These are phyloP conservation scores for Spongiforma sp. DNA, from an alignment of 1,284 basidiomycete species.

Conservation along the genomic window DNA sequence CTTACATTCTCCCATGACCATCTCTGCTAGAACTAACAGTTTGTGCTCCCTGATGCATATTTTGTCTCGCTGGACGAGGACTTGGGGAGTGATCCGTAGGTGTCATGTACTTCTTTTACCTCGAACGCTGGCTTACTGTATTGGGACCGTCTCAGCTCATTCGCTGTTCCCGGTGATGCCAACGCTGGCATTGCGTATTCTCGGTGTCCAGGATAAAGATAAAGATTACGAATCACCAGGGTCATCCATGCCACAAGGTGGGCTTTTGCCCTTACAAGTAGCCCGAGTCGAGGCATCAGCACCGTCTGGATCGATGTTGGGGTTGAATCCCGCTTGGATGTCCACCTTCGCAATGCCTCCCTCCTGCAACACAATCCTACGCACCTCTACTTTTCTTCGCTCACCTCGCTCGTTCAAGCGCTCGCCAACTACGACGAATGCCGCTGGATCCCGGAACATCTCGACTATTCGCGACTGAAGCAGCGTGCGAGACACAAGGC, in stretches of 20 bases:
- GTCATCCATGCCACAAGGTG: not conserved
- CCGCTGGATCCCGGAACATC: conserved; percentile 49
- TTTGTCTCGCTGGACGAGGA: conserved; percentile 41
- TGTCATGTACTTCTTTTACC: not conserved
- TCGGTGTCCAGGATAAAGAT: conserved; percentile 34
- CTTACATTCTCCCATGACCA: too few relatives aligned
- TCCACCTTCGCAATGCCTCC: conserved; percentile 60
- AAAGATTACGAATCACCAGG: conserved; percentile 7
- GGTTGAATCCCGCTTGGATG: conserved; percentile 52
- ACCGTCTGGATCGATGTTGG: conserved; percentile 48
- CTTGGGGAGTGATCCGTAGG: conserved; percentile 35
- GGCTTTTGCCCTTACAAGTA: not conserved
- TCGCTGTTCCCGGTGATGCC: conserved; percentile 60
- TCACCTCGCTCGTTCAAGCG: conserved; percentile 53
- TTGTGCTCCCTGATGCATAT: conserved; percentile 41
- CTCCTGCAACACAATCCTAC: conserved; percentile 55
- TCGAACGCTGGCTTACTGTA: not conserved
- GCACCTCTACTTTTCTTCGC: conserved; percentile 54
- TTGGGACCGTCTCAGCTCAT: conserved; percentile 39
- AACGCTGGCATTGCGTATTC: conserved; percentile 54
- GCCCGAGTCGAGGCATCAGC: not conserved
- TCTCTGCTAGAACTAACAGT: conserved; percentile 43
- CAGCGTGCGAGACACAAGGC: conserved; percentile 60
- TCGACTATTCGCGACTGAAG: conserved; percentile 58
- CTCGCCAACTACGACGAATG: conserved; percentile 58